Evolutionary conservation across 345 rosid species (phyloP), one percentile per base, ranked within the genome.

Genomic region (Pistacia vera): DNA sequence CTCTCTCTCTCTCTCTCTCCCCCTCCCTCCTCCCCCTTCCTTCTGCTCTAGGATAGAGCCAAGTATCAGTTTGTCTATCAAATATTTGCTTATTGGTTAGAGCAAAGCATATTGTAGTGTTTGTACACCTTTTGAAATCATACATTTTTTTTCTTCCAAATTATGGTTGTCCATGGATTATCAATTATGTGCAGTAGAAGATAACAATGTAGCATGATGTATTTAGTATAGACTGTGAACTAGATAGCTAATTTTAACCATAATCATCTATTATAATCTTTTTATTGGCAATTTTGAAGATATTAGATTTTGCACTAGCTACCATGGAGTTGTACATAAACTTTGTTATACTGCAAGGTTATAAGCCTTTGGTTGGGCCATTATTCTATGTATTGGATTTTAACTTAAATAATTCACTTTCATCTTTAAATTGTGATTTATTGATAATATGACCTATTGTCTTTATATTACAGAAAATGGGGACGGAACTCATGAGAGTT

Each of bases 401-500:
- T 71, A 61, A 13, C 33, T 73, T 75, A 28, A n/a, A 33, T 63
- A 16, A 28, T 52, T 70, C 51, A 56, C 14, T 74, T 65, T 48
- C 28, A 11, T 3, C 28, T 58, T 17, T 44, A 56, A 52, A 16
- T 20, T n/a, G 11, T 17, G 16, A 4, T 65, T 8, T 36, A 25
- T 51, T 61, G 71, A 77, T 28, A 79, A 73, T 71, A 62, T 74
- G 38, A 35, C 81, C 51, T n/a, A 18, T 61, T 59, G 33, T 75
- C 70, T 60, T 71, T 70, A 58, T 66, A 49, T 58, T 36, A 56
- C 81, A 88, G 88, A 73, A 77, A 68, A 97, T 97, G 98, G 98
- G 92, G 74, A 97, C 98, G 61, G 97, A 93, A 62, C 90, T 97
- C 72, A 82, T 90, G 90, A 89, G 98, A 84, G 85, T 90, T 70